Conservation (phyloP, 495 filamentous ascomycete genomes). For the Beverwykella pulmonaria region DNA sequence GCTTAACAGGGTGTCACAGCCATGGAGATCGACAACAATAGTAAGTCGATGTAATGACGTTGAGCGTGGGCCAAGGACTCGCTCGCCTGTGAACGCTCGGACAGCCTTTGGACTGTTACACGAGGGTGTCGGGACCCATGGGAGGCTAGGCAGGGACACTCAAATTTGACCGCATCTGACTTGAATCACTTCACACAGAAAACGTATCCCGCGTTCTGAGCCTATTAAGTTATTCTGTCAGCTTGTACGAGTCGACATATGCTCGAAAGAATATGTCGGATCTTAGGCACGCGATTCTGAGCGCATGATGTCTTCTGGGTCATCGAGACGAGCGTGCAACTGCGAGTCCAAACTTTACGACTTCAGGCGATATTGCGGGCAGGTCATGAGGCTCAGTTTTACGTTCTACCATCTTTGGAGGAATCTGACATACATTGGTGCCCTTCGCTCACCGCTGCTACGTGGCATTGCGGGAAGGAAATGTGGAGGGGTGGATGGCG, state of each 20-base stretch:
- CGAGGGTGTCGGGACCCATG: not conserved
- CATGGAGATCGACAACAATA: not conserved
- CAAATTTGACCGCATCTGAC: not conserved
- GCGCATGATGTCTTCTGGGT: not conserved
- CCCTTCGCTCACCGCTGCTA: not conserved
- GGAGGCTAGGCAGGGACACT: not conserved
- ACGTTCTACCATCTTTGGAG: not conserved
- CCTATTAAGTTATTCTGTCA: not conserved
- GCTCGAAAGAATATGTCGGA: not conserved
- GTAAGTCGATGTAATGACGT: not conserved
- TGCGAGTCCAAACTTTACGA: not conserved
- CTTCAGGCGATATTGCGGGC: not conserved
- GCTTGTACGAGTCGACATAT: not conserved
- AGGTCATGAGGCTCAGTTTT: not conserved
- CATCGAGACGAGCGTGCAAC: not conserved
- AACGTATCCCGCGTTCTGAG: not conserved
- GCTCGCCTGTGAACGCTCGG: not conserved
- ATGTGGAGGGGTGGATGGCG: not conserved
- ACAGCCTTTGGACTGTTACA: not conserved
- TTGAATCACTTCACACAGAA: not conserved
- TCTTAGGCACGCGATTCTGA: not conserved
- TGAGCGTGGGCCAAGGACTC: not conserved
- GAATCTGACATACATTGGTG: constrained; percentile 5
- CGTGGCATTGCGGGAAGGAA: not conserved
- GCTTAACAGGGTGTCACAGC: not conserved